Evolutionary conservation across 1,284 basidiomycete genomes (phyloP).

Genomic region (Puccinia coronata): DNA sequence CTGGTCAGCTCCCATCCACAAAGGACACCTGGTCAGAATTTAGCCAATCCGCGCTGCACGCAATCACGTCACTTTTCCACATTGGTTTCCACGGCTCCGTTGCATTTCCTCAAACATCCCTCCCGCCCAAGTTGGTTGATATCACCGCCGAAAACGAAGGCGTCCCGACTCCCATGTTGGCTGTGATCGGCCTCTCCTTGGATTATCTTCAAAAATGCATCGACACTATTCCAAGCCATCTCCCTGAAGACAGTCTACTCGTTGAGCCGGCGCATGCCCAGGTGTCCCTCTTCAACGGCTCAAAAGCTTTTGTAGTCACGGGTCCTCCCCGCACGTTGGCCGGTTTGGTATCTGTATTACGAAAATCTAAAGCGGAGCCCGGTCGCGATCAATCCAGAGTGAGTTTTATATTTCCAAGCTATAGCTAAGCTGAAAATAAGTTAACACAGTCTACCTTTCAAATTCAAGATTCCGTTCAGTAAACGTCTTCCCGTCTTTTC

Average conservation of each 20-base stretch:
- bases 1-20: constrained; percentile 56
- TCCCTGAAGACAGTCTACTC: constrained; percentile 64
- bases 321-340: constrained; percentile 89
- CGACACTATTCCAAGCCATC: constrained; percentile 57
- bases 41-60: constrained; percentile 6
- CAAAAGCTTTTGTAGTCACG: constrained; percentile 87
- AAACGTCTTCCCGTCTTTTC: constrained; percentile 93
- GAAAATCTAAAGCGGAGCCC: constrained; percentile 82
- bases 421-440: neutral
- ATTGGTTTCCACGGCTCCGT: constrained; percentile 32
- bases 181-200: constrained; percentile 77
- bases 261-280: constrained; percentile 63
- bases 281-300: constrained; percentile 88
- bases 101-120: constrained; percentile 88
- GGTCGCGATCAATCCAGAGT: constrained; percentile 88
- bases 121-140: constrained; percentile 83
- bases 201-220: constrained; percentile 60
- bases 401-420: neutral
- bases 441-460: too few relatives aligned
- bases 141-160: constrained; percentile 92
- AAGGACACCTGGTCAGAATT: constrained; percentile 34
- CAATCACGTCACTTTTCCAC: constrained; percentile 30
- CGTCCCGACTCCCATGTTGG: constrained; percentile 87
- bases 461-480: constrained; percentile 72
- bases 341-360: constrained; percentile 84